A percentile compares a stretch with the other conserved stretches of the same genome.
Evolutionary conservation across 805 yeast species (phyloP).

Genomic region (Teunomyces cretensis): DNA sequence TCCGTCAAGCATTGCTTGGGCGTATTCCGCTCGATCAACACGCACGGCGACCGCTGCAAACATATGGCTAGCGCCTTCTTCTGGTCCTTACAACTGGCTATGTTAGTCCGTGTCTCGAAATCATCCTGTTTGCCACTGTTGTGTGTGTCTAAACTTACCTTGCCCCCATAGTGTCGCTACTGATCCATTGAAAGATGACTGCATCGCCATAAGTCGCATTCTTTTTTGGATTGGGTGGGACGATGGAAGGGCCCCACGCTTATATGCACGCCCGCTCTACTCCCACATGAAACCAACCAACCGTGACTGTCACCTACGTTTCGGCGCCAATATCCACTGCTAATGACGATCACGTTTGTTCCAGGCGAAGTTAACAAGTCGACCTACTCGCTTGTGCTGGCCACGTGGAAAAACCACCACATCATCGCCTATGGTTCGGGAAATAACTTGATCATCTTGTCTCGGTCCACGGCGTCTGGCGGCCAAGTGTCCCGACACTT

Average conservation of each 20-base stretch:
- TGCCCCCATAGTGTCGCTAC: slow-evolving; percentile 50
- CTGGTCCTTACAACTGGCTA: slow-evolving; percentile 85
- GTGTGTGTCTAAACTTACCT: too few species aligned
- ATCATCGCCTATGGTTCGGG: slow-evolving; percentile 82
- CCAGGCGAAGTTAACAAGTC: slow-evolving; percentile 82
- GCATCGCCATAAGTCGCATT: slow-evolving; percentile 1
- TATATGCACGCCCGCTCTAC: background rate
- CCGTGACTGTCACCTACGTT: background rate
- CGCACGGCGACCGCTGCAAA: slow-evolving; percentile 95
- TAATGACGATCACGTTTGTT: slow-evolving; percentile 65
- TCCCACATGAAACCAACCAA: background rate
- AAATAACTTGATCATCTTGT: slow-evolving; percentile 64
- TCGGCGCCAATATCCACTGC: background rate
- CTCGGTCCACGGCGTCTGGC: background rate
- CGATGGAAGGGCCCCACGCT: background rate
- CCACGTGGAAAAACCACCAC: slow-evolving; percentile 63
- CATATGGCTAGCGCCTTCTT: slow-evolving; percentile 94
- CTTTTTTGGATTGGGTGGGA: background rate
- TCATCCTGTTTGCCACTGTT: too few species aligned
- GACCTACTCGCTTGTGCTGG: slow-evolving; percentile 55
- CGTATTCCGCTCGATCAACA: slow-evolving; percentile 80
- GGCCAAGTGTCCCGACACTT: slow-evolving; percentile 34
- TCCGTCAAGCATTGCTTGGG: slow-evolving; percentile 86
- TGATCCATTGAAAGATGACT: background rate
- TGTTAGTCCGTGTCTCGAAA: slow-evolving; percentile 14